Conservation (phyloP, 108 stramenopile genomes). For the Skeletonema costatum region DNA sequence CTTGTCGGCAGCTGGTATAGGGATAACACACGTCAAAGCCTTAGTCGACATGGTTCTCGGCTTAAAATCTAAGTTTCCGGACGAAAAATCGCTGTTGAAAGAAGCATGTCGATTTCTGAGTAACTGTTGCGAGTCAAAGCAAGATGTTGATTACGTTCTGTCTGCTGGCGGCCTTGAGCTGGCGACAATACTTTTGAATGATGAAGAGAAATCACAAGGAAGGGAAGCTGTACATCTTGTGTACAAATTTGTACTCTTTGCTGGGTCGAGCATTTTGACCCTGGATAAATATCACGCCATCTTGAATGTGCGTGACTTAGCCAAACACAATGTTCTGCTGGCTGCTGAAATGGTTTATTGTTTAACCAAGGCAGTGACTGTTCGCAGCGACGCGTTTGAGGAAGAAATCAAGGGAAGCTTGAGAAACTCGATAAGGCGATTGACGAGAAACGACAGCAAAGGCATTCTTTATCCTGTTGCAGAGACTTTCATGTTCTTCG, state of each 20-base stretch:
- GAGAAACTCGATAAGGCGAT: background rate
- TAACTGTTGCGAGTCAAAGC: slow-evolving; percentile 13
- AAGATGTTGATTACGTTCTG: slow-evolving; percentile 7
- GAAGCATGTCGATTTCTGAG: slow-evolving; percentile 6
- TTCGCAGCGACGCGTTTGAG: background rate
- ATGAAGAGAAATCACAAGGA: background rate
- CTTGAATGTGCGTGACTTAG: background rate
- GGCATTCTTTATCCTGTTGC: background rate
- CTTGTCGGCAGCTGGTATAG: background rate
- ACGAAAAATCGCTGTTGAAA: background rate
- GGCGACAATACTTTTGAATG: background rate
- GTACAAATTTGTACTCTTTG: slow-evolving; percentile 8
- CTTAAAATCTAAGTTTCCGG: background rate
- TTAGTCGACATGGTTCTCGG: background rate
- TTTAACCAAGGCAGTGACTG: background rate
- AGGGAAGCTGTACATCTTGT: background rate
- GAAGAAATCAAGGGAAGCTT: background rate
- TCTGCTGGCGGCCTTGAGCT: background rate
- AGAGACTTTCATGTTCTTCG: background rate
- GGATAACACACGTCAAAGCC: background rate
- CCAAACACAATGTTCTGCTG: background rate
- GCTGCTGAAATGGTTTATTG: slow-evolving; percentile 17
- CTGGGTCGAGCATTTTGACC: background rate
- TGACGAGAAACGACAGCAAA: background rate
- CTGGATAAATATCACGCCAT: background rate